Evolutionary conservation across 2,329 filamentous ascomycete genomes (phyloP).

Genomic region (Rhinocladiella mackenziei): DNA sequence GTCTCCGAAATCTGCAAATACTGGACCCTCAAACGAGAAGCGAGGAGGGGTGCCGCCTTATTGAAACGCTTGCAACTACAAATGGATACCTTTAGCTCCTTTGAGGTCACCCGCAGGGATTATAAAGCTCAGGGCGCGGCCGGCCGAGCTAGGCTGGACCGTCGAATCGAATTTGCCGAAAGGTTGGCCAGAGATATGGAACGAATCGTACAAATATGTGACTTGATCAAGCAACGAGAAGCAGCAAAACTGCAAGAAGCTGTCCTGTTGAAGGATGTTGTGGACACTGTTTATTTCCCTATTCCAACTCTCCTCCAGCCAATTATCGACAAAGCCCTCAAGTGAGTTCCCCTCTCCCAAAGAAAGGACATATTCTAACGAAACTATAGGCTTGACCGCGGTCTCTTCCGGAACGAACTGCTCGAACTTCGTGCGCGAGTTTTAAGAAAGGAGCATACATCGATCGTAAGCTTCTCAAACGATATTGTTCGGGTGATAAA

Average conservation of each 20-base stretch:
- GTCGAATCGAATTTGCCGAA: slow-evolving; percentile 79
- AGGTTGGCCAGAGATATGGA: slow-evolving; percentile 69
- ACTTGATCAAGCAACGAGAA: slow-evolving; percentile 71
- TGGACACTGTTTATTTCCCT: slow-evolving; percentile 90
- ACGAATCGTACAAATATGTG: slow-evolving; percentile 66
- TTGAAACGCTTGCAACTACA: slow-evolving; percentile 91
- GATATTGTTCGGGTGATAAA: slow-evolving; percentile 57
- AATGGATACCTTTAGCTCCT: slow-evolving; percentile 93
- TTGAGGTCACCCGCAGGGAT: slow-evolving; percentile 92
- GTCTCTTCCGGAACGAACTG: slow-evolving; percentile 55
- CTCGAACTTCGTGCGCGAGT: slow-evolving; percentile 51
- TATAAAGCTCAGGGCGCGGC: slow-evolving; percentile 91
- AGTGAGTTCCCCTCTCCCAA: slow-evolving; percentile 56
- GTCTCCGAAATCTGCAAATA: slow-evolving; percentile 91
- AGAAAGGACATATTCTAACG: slow-evolving; percentile 23
- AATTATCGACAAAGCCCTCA: slow-evolving; percentile 72
- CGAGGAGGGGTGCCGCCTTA: slow-evolving; percentile 81
- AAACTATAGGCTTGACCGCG: slow-evolving; percentile 42
- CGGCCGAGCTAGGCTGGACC: slow-evolving; percentile 70
- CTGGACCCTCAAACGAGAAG: slow-evolving; percentile 95
- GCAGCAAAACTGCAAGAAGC: slow-evolving; percentile 70
- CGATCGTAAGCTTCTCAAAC: slow-evolving; percentile 57
- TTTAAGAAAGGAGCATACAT: slow-evolving; percentile 55
- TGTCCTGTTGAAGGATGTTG: slow-evolving; percentile 70
- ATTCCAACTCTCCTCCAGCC: slow-evolving; percentile 71